These are phyloP conservation scores for Globisporangium barbulae DNA, from an alignment of 352 stramenopile genomes.

Conservation along the genomic window DNA sequence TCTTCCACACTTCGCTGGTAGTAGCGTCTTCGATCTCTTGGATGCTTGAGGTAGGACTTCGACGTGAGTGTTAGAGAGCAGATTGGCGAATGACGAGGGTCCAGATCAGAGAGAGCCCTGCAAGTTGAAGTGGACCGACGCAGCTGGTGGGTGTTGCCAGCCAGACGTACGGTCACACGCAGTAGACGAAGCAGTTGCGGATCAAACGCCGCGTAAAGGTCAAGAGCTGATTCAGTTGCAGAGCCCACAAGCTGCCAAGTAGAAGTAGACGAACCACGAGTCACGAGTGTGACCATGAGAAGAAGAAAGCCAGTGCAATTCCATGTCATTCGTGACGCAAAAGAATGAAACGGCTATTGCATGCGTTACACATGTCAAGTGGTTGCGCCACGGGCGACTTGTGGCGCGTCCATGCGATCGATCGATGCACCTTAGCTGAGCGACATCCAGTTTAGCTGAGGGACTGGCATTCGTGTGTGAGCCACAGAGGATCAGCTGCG, in stretches of 20 bases:
- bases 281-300: background rate
- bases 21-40: background rate
- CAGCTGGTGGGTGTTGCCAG: background rate
- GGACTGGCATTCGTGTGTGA: background rate
- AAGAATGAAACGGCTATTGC: background rate
- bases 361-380: background rate
- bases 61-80: background rate
- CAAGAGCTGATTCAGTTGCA: background rate
- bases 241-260: background rate
- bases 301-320: background rate
- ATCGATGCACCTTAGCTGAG: background rate
- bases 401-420: background rate
- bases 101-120: background rate
- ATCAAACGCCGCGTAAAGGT: background rate
- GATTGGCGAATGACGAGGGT: slow-evolving; percentile 7
- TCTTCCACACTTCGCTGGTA: background rate
- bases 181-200: background rate
- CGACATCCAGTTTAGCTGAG: background rate
- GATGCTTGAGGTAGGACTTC: background rate
- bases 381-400: background rate
- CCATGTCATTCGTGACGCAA: background rate
- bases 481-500: background rate
- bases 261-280: background rate
- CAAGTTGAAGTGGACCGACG: slow-evolving; percentile 1
- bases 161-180: background rate